Evolutionary conservation across 495 filamentous ascomycete genomes (phyloP), one percentile per base, ranked within the genome.

Genomic region (Penicillium argentinense): DNA sequence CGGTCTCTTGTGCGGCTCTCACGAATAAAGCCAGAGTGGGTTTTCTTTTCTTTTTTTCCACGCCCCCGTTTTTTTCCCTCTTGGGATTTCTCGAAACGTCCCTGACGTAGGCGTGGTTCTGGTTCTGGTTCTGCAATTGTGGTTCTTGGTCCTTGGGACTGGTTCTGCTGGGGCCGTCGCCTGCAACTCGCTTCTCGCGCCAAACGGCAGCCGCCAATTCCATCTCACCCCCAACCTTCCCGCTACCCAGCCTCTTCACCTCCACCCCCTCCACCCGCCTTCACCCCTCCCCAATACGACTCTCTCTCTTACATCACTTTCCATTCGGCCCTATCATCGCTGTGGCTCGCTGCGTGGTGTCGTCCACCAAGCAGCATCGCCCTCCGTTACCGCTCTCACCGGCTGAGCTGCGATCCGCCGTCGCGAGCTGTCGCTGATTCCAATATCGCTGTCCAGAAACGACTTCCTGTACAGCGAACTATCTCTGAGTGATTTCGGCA

Each of bases 131-230:
- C 17, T 33, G 30, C n/a, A 33, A 33, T n/a, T 33, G 9, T 33
- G n/a, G 8, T 33, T 33, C 9, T 18, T 36, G 8, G 21, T 36
- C 8, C 33, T 8, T 21, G 9, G 3, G 13, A 6, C 12, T 30
- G 33, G 22, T 18, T 28, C 27, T 27, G 5, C 59, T 63, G 56
- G 59, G 61, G 63, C 58, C 21, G n/a, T 66, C 63, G 65, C 51
- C 62, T 67, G 61, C 44, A 39, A 32, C 56, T 71, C 67, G 68
- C 67, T 67, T 70, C 57, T 51, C 52, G 68, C 68, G 68, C 51
- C 58, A 70, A n/a, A 63, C 53, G 49, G 26, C 53, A 63, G 54
- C 65, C 61, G 64, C 54, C 53, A 48, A 54, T 49, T 57, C 51
- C 55, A 50, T 53, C 59, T 54, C 42, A 57, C 42, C 49, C 49